Conservation (phyloP, 2,329 filamentous ascomycete genomes). For the Dichotomopilus funicola region DNA sequence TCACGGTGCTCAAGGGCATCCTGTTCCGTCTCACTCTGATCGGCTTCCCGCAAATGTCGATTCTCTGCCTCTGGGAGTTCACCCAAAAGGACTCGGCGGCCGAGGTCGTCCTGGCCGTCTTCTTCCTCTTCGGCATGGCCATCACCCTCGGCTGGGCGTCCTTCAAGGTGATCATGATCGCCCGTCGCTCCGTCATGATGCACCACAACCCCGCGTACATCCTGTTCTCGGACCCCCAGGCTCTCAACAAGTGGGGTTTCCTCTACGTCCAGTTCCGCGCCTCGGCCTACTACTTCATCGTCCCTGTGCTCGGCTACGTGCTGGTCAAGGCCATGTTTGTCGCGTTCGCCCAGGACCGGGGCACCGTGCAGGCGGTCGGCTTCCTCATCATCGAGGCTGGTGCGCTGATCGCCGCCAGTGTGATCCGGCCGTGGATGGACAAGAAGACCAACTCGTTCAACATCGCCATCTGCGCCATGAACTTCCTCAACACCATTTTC, state of each 20-base stretch:
- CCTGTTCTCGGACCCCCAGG: slow-evolving; percentile 88
- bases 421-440: slow-evolving; percentile 94
- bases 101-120: slow-evolving; percentile 77
- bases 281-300: slow-evolving; percentile 90
- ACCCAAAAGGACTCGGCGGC: slow-evolving; percentile 79
- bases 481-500: slow-evolving; percentile 87
- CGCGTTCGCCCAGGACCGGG: slow-evolving; percentile 65
- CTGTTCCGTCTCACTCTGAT: slow-evolving; percentile 86
- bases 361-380: slow-evolving; percentile 70
- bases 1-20: slow-evolving; percentile 86
- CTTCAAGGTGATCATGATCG: slow-evolving; percentile 82
- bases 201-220: slow-evolving; percentile 97
- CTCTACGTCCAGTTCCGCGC: slow-evolving; percentile 96
- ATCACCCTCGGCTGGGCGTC: slow-evolving; percentile 77
- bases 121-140: slow-evolving; percentile 79
- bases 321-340: slow-evolving; percentile 88
- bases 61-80: slow-evolving; percentile 90
- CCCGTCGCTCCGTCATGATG: slow-evolving; percentile 79
- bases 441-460: slow-evolving; percentile 97
- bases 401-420: slow-evolving; percentile 68
- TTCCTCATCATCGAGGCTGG: slow-evolving; percentile 76
- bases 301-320: slow-evolving; percentile 70
- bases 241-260: slow-evolving; percentile 97
- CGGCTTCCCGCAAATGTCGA: slow-evolving; percentile 83
- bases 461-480: slow-evolving; percentile 82